Conservation (phyloP, 352 stramenopile species). For the Lagenidium sp. region DNA sequence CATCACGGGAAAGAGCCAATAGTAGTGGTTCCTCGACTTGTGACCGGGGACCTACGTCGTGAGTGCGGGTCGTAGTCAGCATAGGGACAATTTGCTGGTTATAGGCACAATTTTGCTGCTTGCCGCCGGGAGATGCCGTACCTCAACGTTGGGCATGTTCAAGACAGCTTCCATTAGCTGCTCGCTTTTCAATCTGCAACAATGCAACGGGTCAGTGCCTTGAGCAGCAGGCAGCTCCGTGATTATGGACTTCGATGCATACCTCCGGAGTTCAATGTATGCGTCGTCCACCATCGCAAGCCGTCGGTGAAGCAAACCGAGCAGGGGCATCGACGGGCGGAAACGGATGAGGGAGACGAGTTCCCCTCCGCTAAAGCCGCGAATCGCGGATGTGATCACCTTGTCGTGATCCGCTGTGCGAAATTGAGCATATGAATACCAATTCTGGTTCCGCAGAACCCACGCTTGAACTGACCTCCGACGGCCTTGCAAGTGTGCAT, state of each 20-base stretch:
- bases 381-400: conserved; percentile 76
- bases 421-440: background rate
- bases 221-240: too few species aligned
- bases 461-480: conserved; percentile 22
- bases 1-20: conserved; percentile 77
- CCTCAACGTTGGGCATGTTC: conserved; percentile 44
- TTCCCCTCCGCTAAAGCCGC: conserved; percentile 70
- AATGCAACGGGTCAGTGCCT: background rate
- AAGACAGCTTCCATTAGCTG: conserved; percentile 39
- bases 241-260: too few species aligned
- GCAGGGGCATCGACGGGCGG: conserved; percentile 67
- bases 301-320: conserved; percentile 56
- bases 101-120: conserved; percentile 1
- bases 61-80: too few species aligned
- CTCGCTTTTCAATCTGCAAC: conserved; percentile 39
- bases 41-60: conserved; percentile 42
- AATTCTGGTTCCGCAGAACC: background rate
- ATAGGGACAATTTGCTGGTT: too few species aligned
- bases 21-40: conserved; percentile 56
- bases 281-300: conserved; percentile 59
- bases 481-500: conserved; percentile 48
- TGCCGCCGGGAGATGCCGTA: conserved; percentile 6
- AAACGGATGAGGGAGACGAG: conserved; percentile 69
- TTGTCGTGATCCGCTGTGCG: conserved; percentile 59
- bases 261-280: conserved; percentile 67